Evolutionary conservation across 257 asterid genomes (phyloP).

Genomic region (Nyctanthes arbortristis): DNA sequence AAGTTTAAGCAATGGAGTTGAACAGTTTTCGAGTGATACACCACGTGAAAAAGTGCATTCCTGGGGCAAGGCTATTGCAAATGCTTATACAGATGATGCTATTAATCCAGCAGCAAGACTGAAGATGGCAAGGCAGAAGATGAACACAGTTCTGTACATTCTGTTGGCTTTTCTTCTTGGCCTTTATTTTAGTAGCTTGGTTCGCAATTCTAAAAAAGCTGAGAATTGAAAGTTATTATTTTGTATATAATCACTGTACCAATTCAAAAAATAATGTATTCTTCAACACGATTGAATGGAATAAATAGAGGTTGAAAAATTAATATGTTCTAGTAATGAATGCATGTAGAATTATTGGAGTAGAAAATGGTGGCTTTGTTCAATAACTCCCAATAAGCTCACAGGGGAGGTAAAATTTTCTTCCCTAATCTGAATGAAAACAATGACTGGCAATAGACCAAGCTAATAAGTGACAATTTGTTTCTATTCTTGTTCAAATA

Average conservation of each 20-base stretch:
- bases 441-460: no score
- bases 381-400: no score
- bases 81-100: constrained; percentile 21
- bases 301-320: constrained; percentile 25
- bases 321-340: background rate
- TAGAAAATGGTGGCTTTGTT: no score
- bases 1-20: background rate
- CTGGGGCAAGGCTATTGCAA: constrained; percentile 3
- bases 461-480: no score
- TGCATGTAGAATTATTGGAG: no score
- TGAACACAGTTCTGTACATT: constrained; percentile 31
- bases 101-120: constrained; percentile 33
- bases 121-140: constrained; percentile 47
- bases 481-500: no score
- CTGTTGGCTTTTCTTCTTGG: constrained; percentile 50
- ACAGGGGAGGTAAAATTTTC: no score
- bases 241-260: constrained; percentile 2
- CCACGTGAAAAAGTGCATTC: background rate
- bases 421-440: no score
- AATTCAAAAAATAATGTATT: constrained; percentile 11
- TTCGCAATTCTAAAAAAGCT: constrained; percentile 27
- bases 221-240: constrained; percentile 22
- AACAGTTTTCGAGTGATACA: background rate
- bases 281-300: constrained; percentile 17
- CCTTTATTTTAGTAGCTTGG: constrained; percentile 32